phyloP scores from a whole-genome alignment of 2,329 filamentous ascomycete species.

The Plenodomus tracheiphilus region DNA sequence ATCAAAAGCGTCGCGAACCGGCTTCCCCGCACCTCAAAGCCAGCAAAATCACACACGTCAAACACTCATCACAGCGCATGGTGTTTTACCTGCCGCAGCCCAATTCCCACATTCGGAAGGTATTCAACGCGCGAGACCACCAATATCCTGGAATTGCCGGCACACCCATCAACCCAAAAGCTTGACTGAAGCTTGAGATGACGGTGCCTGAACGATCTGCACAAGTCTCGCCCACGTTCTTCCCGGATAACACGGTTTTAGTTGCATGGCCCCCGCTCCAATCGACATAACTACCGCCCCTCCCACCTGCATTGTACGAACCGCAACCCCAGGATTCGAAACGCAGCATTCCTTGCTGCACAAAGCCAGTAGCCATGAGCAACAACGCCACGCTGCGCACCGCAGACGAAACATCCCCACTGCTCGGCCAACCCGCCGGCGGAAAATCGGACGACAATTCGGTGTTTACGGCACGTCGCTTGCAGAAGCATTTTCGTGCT shows the following conservation, averaged over 20 bases:
- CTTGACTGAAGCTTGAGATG: conserved; percentile 31
- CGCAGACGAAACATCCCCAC: conserved; percentile 38
- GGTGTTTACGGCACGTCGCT: conserved; percentile 5
- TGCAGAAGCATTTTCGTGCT: conserved; percentile 42
- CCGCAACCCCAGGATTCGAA: conserved; percentile 7
- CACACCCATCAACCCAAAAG: conserved; percentile 9
- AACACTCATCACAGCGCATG: neutral
- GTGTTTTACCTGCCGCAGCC: neutral
- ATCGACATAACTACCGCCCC: conserved; percentile 10
- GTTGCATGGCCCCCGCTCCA: conserved; percentile 8
- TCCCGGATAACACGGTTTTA: conserved; percentile 1
- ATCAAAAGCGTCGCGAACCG: conserved; percentile 1
- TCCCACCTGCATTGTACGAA: neutral
- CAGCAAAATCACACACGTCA: neutral
- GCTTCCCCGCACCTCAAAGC: conserved; percentile 8
- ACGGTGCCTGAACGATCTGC: conserved; percentile 19
- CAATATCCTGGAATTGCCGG: conserved; percentile 36
- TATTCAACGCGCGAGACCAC: conserved; percentile 6
- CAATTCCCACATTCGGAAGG: conserved; percentile 11
- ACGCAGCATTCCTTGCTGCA: conserved; percentile 2
- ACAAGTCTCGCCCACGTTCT: conserved; percentile 1
- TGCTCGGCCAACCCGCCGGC: conserved; percentile 29
- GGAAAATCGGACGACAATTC: conserved; percentile 21
- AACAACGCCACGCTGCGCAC: conserved; percentile 11
- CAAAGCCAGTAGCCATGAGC: conserved; percentile 15